phyloP scores from a whole-genome alignment of 1,139 yeast species.

The Debaryomyces psychrophilus region DNA sequence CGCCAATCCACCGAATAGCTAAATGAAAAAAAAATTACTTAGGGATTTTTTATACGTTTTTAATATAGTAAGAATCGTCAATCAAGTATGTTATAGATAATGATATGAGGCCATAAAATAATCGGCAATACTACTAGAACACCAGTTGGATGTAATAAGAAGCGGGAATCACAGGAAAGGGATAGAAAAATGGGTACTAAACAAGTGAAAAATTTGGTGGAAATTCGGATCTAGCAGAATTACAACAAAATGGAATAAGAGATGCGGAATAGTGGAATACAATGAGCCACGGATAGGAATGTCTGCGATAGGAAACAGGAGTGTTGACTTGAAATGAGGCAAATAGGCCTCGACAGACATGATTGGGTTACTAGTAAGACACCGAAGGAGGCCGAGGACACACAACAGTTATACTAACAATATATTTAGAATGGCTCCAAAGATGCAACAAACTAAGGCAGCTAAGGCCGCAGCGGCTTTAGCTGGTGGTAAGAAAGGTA shows the following conservation, averaged over 20 bases:
- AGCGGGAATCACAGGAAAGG: neutral
- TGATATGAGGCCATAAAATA: neutral
- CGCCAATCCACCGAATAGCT: neutral
- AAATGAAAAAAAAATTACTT: slow-evolving; percentile 6
- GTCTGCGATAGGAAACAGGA: neutral
- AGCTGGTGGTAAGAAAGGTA: slow-evolving; percentile 99
- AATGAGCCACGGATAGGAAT: neutral
- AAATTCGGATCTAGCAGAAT: neutral
- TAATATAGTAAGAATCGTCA: slow-evolving; percentile 19
- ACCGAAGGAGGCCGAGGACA: neutral
- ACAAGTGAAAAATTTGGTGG: neutral
- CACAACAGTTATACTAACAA: slow-evolving; percentile 36
- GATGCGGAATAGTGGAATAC: neutral
- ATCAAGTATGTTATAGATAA: slow-evolving; percentile 10
- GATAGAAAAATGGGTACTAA: slow-evolving; percentile 1
- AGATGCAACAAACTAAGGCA: slow-evolving; percentile 98
- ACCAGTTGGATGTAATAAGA: neutral
- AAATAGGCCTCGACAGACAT: neutral
- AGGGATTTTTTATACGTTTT: slow-evolving; percentile 13
- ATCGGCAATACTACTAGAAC: slow-evolving; percentile 5
- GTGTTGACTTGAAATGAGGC: neutral
- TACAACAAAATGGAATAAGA: neutral
- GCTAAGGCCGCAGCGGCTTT: slow-evolving; percentile 99
- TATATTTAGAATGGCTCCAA: slow-evolving; percentile 86
- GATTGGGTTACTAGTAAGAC: neutral